phyloP scores from a whole-genome alignment of 345 rosid species.

The Boechera divaricarpa region DNA sequence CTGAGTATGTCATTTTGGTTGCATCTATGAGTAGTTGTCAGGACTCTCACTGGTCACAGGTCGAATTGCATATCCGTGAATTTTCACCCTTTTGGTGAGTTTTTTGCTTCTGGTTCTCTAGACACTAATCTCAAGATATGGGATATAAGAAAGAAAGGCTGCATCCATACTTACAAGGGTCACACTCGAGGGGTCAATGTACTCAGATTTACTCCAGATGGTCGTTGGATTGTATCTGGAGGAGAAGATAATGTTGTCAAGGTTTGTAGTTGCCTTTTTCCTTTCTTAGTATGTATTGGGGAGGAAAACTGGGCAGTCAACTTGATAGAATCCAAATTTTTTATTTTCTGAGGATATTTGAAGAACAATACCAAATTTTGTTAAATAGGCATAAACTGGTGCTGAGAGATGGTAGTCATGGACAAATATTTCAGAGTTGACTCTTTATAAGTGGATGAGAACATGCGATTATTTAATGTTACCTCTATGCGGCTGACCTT shows the following conservation, averaged over 20 bases:
- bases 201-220: constrained; percentile 98
- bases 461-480: neutral
- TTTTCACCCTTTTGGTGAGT: constrained; percentile 99
- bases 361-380: constrained; percentile 9
- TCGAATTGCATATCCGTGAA: constrained; percentile 94
- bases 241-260: constrained; percentile 97
- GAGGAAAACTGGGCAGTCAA: constrained; percentile 6
- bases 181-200: constrained; percentile 99
- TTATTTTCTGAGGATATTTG: neutral
- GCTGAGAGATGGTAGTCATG: constrained; percentile 24
- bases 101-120: constrained; percentile 97
- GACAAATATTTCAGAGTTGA: neutral
- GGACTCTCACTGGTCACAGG: constrained; percentile 95
- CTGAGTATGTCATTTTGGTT: constrained; percentile 22
- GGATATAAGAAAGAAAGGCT: constrained; percentile 98
- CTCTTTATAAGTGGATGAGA: constrained; percentile 22
- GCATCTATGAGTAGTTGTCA: constrained; percentile 66
- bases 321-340: neutral
- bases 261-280: constrained; percentile 52
- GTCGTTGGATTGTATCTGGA: constrained; percentile 99
- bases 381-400: constrained; percentile 8
- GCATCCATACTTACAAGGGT: constrained; percentile 99
- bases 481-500: constrained; percentile 3
- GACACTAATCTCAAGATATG: constrained; percentile 99
- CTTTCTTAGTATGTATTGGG: constrained; percentile 17